Evolutionary conservation across 352 stramenopile genomes (phyloP), one percentile per base, ranked within the genome.

Genomic region (Globisporangium uncinulatum): DNA sequence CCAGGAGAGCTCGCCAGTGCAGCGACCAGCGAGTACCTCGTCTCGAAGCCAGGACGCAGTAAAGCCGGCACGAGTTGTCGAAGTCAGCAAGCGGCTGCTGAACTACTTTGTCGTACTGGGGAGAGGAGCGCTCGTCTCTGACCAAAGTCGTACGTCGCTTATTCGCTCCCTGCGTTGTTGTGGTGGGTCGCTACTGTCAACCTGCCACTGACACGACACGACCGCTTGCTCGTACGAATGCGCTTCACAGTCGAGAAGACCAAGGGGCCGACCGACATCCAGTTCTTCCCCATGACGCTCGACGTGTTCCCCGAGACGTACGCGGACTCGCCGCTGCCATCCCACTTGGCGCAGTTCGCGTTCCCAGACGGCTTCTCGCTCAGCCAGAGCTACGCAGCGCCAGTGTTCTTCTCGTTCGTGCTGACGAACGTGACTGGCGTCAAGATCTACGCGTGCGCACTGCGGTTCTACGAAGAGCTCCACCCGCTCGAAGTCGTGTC

Each of bases 31-130:
- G 17, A 1, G 39, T 37, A 10, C 20, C 41, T 29, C 65, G 56
- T 24, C 63, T 8, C 61, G 52, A 6, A 71, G 73, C n/a, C 65
- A 79, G 15, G 63, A 70, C 4, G 59, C 57, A 14, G 52, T 64
- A 14, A 87, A 81, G 37, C 32, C 79, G 0, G 64, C 74, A n/a
- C 79, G 71, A 6, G 72, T 89, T 50, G 66, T 91, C 5, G 83
- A 91, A 66, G 75, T 93, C 15, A 77, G 66, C 54, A 92, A 93
- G 57, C 83, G 81, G 6, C 89, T 92, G 49, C 63, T 90, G 17
- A 90, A 94, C 57, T 89, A 90, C 70, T 94, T 94, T 65, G 67
- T 89, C 34, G 80, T 92, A 31, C 68, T 94, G 4, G 81, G 78
- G n/a, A 65, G 81, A 45, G 81, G 81, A 7, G 54, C 59, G 9